Percentiles rank a stretch among this genome's conserved stretches.
Evolutionary conservation across 2,329 filamentous ascomycete genomes (phyloP).

Genomic region (Myriosclerotinia duriaeana): DNA sequence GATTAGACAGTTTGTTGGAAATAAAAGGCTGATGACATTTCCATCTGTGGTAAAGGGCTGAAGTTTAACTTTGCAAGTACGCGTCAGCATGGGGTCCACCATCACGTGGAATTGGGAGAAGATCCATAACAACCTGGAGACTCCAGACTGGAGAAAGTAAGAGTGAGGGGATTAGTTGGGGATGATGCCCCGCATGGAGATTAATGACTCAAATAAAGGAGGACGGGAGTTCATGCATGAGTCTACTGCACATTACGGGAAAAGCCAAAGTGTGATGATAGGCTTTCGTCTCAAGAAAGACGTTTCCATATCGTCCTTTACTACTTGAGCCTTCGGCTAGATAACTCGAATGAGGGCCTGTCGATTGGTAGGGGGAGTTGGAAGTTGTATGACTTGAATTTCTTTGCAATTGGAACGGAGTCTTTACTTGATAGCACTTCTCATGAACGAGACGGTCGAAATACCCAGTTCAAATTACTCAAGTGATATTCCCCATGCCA

Average conservation of each 20-base stretch:
- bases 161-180: neutral
- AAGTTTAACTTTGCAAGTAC: neutral
- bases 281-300: neutral
- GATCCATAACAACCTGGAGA: conserved; percentile 3
- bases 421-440: neutral
- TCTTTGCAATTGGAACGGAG: too few species aligned
- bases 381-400: neutral
- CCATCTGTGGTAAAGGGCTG: neutral
- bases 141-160: neutral
- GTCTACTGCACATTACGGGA: neutral
- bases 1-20: neutral
- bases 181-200: neutral
- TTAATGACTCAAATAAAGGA: neutral
- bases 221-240: neutral
- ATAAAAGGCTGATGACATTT: neutral
- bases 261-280: neutral
- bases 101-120: neutral
- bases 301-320: neutral
- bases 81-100: conserved; percentile 2
- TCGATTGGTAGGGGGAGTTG: neutral
- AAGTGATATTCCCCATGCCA: neutral
- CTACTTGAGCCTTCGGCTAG: too few species aligned
- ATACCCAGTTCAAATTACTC: too few species aligned
- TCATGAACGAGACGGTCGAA: neutral
- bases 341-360: neutral